Base-by-base conservation (phyloP, 2,329 filamentous ascomycete genomes). In the Penicillium sp. region DNA sequence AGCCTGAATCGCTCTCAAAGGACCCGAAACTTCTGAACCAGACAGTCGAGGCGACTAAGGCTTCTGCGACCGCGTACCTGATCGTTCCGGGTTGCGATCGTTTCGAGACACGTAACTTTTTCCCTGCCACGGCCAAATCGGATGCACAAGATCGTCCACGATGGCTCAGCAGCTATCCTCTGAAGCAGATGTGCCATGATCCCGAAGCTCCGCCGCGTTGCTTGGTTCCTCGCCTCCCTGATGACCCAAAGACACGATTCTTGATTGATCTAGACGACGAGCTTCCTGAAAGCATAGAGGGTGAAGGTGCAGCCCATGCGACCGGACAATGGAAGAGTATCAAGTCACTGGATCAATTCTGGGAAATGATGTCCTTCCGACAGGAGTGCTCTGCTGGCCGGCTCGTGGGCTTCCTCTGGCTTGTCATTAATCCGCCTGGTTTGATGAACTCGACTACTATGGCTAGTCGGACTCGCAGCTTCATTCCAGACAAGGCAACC, bases 291-390 rank as follows among this genome's bases (percentile, higher is more conserved):
- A 60, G 52, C 33, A 53, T 51, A 1, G 61, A 62, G 7, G 53
- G 56, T 2, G 66, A 60, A 41, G 70, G 60, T 60, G 68, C 59
- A 53, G 68, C 61, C 52, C 74, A 83, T 59, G 79, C 77, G 24
- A 74, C 76, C 3, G 88, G 88, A 0, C 80, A 83, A 51, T 99
- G 94, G 94, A 88, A 85, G 68, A 91, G 88, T 54, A 85, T 96
- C 23, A 86, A 82, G 67, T 88, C 85, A 0, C 76, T 99, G 38
- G 89, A 92, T n/a, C 86, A 92, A 61, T 99, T 99, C 66, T 99
- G 94, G 94, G 94, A 99, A 57, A 88, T 95, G 81, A 97, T 99
- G 93, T 87, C 92, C 0, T 97, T 89, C 67, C 81, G 94, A 51
- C 94, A 97, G 69, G 94, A 99, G 68, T 99, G 94, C 67, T 96